Evolutionary conservation across 305 asterid genomes (phyloP).

Genomic region (Caryopteris hybrid): DNA sequence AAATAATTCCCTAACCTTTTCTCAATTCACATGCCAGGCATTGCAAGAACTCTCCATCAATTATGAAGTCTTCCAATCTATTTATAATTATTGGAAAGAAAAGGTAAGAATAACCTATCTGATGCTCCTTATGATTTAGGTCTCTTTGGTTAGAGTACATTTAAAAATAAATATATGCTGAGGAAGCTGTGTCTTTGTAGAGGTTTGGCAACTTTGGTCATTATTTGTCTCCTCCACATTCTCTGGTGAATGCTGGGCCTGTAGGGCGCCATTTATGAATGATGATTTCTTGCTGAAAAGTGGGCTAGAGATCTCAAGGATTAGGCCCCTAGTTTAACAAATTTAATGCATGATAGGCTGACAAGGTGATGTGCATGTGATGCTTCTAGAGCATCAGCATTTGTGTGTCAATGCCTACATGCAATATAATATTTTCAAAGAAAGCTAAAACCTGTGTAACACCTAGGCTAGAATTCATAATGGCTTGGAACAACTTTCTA

Average conservation of each 20-base stretch:
- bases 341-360: not conserved
- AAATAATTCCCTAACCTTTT: conserved; percentile 19
- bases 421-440: not conserved
- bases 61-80: conserved; percentile 87
- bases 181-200: not conserved
- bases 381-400: not conserved
- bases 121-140: conserved; percentile 8
- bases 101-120: conserved; percentile 46
- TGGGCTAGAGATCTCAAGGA: not conserved
- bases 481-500: not conserved
- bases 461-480: too few species aligned
- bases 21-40: conserved; percentile 58
- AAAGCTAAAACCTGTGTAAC: not conserved
- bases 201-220: conserved; percentile 3
- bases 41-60: conserved; percentile 71
- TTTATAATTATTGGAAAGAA: conserved; percentile 84
- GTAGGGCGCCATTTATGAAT: not conserved
- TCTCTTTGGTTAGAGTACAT: not conserved
- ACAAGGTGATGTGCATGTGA: not conserved
- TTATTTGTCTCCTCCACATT: not conserved
- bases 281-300: not conserved
- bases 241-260: conserved; percentile 1
- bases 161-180: not conserved
- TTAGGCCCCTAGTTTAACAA: not conserved
- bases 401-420: too few species aligned